Base-by-base conservation (phyloP, 495 filamentous ascomycete species). In the Penicillium waksmanii region DNA sequence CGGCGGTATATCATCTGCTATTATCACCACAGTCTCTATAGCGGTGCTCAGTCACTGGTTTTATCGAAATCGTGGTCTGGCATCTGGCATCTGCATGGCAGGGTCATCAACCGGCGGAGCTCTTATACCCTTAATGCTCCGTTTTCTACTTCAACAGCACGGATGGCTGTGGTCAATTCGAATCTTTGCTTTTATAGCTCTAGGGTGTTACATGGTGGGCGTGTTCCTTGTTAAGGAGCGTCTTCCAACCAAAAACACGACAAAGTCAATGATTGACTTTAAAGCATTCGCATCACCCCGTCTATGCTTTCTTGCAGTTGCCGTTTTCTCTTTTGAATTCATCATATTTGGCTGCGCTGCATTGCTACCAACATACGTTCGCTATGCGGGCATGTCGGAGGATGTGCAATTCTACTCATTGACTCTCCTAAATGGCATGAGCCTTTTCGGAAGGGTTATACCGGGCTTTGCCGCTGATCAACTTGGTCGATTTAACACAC, bases 391-490 rank as follows among this genome's bases (percentile, higher is more conserved):
- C 0, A 50, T 76, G 17, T 48, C 71, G 3, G 10, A 47, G 1
- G 63, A 74, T 44, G 53, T 62, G 4, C 71, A 75, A 35, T 77
- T 72, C 48, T 77, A 74, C 33, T 70, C 72, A 3, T 65, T 77
- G 1, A 73, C 75, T 0, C 62, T 77, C 19, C 38, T 77, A 40
- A 77, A 77, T 34, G 63, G 70, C 36, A 75, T 73, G 70, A 73
- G 71, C 51, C 46, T 73, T n/a, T 49, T 90, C 31, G 90, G 90
- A 3, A 81, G 90, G 21, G 85, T 90, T 52, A 64, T 90, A 0
- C 89, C 89, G 0, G 89, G 88, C 6, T 81, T 86, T 56, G 62
- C 85, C 5, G 90, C 87, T 12, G 90, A 94, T 66, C 81, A 81
- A 54, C 31, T 90, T 25, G 90, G 90, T 0, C 80, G 87, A 27